Percentiles rank a stretch among this genome's conserved stretches.
These are phyloP conservation scores for Globisporangium viniferum DNA, from an alignment of 352 stramenopile genomes.

Conservation along the genomic window DNA sequence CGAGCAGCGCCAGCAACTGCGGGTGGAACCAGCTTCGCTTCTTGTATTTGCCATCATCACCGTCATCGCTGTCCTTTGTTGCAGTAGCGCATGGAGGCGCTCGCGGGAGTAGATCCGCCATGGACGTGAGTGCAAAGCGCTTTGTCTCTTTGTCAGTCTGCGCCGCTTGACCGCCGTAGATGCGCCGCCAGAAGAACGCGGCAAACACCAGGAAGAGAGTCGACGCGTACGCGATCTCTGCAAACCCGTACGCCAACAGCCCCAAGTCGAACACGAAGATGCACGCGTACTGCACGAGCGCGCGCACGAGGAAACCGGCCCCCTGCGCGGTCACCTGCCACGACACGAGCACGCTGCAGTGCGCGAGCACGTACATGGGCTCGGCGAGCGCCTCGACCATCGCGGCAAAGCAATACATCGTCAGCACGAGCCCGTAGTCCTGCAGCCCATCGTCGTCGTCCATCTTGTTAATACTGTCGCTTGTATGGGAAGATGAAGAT, in stretches of 20 bases:
- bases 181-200: slow-evolving; percentile 49
- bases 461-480: neutral
- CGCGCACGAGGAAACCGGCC: slow-evolving; percentile 68
- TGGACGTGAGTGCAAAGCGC: slow-evolving; percentile 41
- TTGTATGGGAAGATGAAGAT: neutral
- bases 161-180: slow-evolving; percentile 15
- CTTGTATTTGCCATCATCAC: neutral
- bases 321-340: slow-evolving; percentile 80
- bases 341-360: slow-evolving; percentile 78
- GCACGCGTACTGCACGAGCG: slow-evolving; percentile 61
- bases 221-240: slow-evolving; percentile 69
- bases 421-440: slow-evolving; percentile 55
- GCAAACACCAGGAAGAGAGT: slow-evolving; percentile 61
- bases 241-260: slow-evolving; percentile 71
- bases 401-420: slow-evolving; percentile 73
- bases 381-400: slow-evolving; percentile 79
- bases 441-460: slow-evolving; percentile 14
- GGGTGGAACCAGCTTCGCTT: slow-evolving; percentile 38
- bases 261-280: slow-evolving; percentile 60
- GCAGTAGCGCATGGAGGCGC: neutral
- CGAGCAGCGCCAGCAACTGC: slow-evolving; percentile 55
- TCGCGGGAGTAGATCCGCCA: slow-evolving; percentile 52
- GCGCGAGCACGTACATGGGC: slow-evolving; percentile 77
- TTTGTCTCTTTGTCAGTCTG: no score
- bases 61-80: neutral